Evolutionary conservation across 495 filamentous ascomycete species (phyloP), one percentile per base, ranked within the genome.

Genomic region (Astrothelium macrocarpum): DNA sequence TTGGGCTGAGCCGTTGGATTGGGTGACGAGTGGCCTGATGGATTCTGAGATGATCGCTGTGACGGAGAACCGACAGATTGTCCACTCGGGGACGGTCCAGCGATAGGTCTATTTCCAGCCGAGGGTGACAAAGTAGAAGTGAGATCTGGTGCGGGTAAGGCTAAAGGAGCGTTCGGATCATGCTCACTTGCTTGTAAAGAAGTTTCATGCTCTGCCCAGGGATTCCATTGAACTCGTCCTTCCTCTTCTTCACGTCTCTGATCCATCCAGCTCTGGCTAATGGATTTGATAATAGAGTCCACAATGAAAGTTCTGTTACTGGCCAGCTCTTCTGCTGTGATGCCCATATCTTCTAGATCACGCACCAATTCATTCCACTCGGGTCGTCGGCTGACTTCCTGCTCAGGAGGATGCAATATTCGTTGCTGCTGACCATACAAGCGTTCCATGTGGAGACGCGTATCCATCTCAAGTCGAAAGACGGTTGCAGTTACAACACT

Each of bases 301-400:
- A 70, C 59, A 36, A 70, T 70, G 58, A 70, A 66, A 32, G 67
- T 59, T 28, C 68, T 60, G 32, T 65, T 56, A 66, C 20, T 67
- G 39, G 14, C 43, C 14, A 20, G 60, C 65, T 32, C 62, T 58
- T 61, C 53, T 28, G 60, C 14, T 9, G 63, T 63, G 10, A 70
- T 62, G 14, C 68, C 68, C 32, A 70, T 59, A 43, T 70, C 68
- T 64, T 70, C 68, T 2, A 70, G 59, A 43, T 70, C 68, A 18
- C 65, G 49, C 34, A 70, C 63, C 42, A 56, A 20, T 29, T 56
- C 49, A 20, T 56, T 56, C 49, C 49, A 56, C 29, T 56, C 49
- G 2, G 49, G 49, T 20, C 49, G 49, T 3, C 49, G 49, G 20
- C 49, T 56, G 0, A 56, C 23, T 23, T 66, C 65, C 14, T 65